Percentiles rank a stretch among this genome's conserved stretches.
Evolutionary conservation across 2,329 filamentous ascomycete species (phyloP).

Genomic region (Exophiala mesophila): DNA sequence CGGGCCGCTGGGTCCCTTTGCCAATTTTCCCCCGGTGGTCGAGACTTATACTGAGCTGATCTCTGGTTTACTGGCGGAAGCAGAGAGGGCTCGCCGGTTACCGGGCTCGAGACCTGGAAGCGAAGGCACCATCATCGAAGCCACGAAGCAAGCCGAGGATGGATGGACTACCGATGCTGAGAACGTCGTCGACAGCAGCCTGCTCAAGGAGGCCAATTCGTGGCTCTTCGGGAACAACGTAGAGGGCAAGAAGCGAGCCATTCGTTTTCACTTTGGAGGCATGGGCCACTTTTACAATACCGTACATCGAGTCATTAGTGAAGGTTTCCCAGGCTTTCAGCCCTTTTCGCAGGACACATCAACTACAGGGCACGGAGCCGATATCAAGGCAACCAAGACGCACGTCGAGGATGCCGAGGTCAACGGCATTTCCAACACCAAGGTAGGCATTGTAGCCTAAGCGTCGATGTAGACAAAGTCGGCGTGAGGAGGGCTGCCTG

Average conservation of each 20-base stretch:
- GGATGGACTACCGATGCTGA: slow-evolving; percentile 5
- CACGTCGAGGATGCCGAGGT: slow-evolving; percentile 6
- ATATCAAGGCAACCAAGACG: slow-evolving; percentile 6
- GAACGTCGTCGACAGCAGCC: slow-evolving; percentile 2
- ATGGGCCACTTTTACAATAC: slow-evolving; percentile 6
- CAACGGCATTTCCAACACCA: slow-evolving; percentile 5
- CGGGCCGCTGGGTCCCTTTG: slow-evolving; percentile 50
- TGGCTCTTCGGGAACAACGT: slow-evolving; percentile 14
- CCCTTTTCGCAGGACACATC: slow-evolving; percentile 4
- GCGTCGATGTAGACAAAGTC: background rate
- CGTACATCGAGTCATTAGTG: slow-evolving; percentile 3
- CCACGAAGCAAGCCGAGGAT: slow-evolving; percentile 9
- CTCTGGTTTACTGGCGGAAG: slow-evolving; percentile 5
- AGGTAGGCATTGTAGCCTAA: slow-evolving; percentile 5
- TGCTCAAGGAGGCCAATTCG: slow-evolving; percentile 8
- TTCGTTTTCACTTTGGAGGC: slow-evolving; percentile 9
- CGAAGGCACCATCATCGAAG: slow-evolving; percentile 9
- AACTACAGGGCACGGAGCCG: slow-evolving; percentile 4
- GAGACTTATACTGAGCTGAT: slow-evolving; percentile 53
- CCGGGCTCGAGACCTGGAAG: slow-evolving; percentile 3
- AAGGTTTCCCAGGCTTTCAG: slow-evolving; percentile 5
- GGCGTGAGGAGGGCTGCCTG: background rate
- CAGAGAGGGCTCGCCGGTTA: slow-evolving; percentile 26
- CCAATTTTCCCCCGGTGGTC: slow-evolving; percentile 51
- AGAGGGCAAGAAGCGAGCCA: slow-evolving; percentile 7